Base-by-base conservation (phyloP, 2,329 filamentous ascomycete genomes). In the Pseudogymnoascus sp. region DNA sequence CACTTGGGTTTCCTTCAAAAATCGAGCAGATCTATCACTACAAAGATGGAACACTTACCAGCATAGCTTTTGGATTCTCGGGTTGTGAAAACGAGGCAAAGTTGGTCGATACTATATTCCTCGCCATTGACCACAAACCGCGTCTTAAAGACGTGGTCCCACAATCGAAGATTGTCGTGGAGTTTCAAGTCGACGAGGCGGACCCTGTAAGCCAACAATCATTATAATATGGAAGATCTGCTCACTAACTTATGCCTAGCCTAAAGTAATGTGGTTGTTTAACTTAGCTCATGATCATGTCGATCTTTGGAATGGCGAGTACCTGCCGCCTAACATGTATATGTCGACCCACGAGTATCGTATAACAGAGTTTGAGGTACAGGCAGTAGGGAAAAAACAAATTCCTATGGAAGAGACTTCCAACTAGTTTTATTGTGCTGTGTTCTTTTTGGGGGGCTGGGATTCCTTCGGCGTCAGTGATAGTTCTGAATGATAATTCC, bases 211-310 rank as follows among this genome's bases (percentile, higher is more conserved):
- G 45, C 14, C 2, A 51, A 28, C 23, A 51, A 51, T 51, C 23
- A 16, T 51, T 51, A 13, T 28, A n/a, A n/a, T n/a, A 10, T 51
- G 23, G n/a, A 51, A 16, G 5, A 16, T 14, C 8, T 21, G 14
- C 4, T 28, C 14, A 45, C 60, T 62, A 62, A 62, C 19, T 48
- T 48, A 16, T 16, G 6, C 14, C 25, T 19, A 62, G 25, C 60
- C 60, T 41, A 43, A 6, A 19, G 25, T 62, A 4, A 62, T 62
- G 60, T 62, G 60, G 60, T 62, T n/a, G 60, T 37, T 11, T 43
- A 48, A 11, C 13, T 4, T 14, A 16, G 5, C 11, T 19, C 43
- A 48, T 25, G 36, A 62, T 25, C 14, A 48, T 48, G 28, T 62
- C 6, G 14, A 4, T 7, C 36, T 11, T 28, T 62, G 60, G 60